phyloP scores from a whole-genome alignment of 495 filamentous ascomycete species.

The Hypoxylon lienhwacheense region DNA sequence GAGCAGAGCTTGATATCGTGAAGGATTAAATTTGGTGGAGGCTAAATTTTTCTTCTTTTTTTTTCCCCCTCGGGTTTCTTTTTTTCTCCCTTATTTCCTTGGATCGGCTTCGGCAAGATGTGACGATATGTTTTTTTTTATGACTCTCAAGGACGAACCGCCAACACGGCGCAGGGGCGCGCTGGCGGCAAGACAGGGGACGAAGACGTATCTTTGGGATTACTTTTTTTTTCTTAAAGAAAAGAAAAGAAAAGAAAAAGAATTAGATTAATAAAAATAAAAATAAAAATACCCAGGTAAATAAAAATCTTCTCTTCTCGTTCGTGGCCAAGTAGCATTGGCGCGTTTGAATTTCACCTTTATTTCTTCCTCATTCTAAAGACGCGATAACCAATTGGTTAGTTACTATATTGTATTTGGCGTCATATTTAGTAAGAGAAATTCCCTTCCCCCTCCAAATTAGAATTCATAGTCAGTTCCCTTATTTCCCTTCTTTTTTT shows the following conservation, averaged over 20 bases:
- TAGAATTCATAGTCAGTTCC: neutral
- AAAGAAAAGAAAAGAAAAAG: too few species aligned
- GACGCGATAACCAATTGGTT: constrained; percentile 24
- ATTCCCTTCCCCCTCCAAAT: constrained; percentile 4
- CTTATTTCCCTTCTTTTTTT: neutral
- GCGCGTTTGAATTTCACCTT: too few species aligned
- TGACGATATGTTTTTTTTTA: neutral
- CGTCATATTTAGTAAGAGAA: constrained; percentile 34
- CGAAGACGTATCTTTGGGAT: neutral
- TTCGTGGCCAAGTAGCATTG: too few species aligned
- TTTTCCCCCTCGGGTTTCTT: too few species aligned
- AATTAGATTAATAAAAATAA: too few species aligned
- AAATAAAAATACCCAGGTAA: too few species aligned
- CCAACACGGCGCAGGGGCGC: constrained; percentile 5
- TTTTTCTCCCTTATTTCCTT: too few species aligned
- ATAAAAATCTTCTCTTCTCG: constrained; percentile 22
- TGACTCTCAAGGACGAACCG: neutral
- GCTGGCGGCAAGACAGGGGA: constrained; percentile 1
- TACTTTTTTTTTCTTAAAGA: too few species aligned
- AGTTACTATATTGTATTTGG: constrained; percentile 16
- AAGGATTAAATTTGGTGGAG: neutral
- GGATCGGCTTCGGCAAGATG: too few species aligned
- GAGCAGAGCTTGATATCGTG: neutral
- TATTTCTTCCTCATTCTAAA: too few species aligned
- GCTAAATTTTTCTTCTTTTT: too few species aligned